Evolutionary conservation across 768 basidiomycete species (phyloP).

Genomic region (Pulveroboletus frians): DNA sequence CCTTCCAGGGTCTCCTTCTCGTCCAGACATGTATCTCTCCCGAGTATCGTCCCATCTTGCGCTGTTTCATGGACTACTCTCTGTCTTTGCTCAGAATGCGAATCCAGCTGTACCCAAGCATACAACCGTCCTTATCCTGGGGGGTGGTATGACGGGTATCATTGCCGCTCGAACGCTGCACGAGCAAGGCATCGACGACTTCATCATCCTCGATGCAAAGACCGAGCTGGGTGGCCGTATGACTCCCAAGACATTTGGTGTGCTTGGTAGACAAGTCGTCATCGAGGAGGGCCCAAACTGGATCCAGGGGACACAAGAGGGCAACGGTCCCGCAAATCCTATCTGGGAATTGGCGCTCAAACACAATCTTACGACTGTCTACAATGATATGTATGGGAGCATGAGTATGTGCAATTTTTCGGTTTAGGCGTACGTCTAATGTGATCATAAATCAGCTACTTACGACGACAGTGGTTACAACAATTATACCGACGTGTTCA

Average conservation of each 20-base stretch:
- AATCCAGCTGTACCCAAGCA: constrained; percentile 6
- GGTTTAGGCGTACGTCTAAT: not conserved
- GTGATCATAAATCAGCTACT: constrained; percentile 35
- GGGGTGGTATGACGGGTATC: constrained; percentile 62
- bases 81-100: constrained; percentile 3
- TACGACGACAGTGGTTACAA: constrained; percentile 48
- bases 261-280: constrained; percentile 31
- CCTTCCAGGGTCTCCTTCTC: not conserved
- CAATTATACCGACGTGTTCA: constrained; percentile 44
- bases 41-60: not conserved
- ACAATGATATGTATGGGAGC: constrained; percentile 41
- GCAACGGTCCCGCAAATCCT: constrained; percentile 51
- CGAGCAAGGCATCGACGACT: constrained; percentile 47
- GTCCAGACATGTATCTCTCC: constrained; percentile 11
- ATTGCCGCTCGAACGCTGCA: constrained; percentile 60
- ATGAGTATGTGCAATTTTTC: constrained; percentile 35
- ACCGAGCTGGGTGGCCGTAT: constrained; percentile 60
- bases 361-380: constrained; percentile 43
- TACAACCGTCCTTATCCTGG: constrained; percentile 50
- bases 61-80: constrained; percentile 2
- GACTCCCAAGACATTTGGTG: constrained; percentile 43
- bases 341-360: constrained; percentile 54
- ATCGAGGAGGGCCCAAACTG: constrained; percentile 60
- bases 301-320: constrained; percentile 51
- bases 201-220: constrained; percentile 57